phyloP scores from a whole-genome alignment of 2,329 filamentous ascomycete species.

The Davidsoniella virescens region DNA sequence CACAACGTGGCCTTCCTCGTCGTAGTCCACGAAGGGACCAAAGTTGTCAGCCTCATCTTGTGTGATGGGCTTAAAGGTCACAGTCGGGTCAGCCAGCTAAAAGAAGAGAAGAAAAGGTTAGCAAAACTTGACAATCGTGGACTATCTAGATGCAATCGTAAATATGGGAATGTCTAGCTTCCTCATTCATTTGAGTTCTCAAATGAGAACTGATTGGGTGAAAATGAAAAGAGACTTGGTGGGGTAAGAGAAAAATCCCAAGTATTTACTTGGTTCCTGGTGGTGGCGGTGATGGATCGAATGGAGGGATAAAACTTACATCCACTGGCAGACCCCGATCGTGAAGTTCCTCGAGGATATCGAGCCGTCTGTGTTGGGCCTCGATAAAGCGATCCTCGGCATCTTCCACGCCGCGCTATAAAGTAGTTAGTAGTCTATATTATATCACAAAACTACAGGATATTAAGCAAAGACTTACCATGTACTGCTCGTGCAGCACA shows the following conservation, averaged over 20 bases:
- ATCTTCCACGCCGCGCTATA: conserved; percentile 24
- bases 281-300: neutral
- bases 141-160: neutral
- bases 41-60: conserved; percentile 30
- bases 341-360: conserved; percentile 28
- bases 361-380: conserved; percentile 29
- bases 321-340: conserved; percentile 30
- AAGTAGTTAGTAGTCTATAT: conserved; percentile 3
- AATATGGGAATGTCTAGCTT: neutral
- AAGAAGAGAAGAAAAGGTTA: conserved; percentile 11
- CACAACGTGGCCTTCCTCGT: conserved; percentile 25
- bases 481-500: conserved; percentile 13
- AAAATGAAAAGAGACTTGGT: neutral
- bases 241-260: too few species aligned
- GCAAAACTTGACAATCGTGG: neutral
- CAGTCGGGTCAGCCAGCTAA: neutral
- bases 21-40: conserved; percentile 25
- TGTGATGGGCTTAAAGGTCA: conserved; percentile 26
- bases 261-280: too few species aligned
- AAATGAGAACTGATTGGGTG: neutral
- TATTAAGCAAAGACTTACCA: conserved; percentile 13
- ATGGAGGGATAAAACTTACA: conserved; percentile 23
- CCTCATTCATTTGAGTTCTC: too few species aligned
- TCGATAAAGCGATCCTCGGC: conserved; percentile 27
- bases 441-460: neutral